Conservation (phyloP, 1,284 basidiomycete genomes). For the Ustilago vetiveriae region DNA sequence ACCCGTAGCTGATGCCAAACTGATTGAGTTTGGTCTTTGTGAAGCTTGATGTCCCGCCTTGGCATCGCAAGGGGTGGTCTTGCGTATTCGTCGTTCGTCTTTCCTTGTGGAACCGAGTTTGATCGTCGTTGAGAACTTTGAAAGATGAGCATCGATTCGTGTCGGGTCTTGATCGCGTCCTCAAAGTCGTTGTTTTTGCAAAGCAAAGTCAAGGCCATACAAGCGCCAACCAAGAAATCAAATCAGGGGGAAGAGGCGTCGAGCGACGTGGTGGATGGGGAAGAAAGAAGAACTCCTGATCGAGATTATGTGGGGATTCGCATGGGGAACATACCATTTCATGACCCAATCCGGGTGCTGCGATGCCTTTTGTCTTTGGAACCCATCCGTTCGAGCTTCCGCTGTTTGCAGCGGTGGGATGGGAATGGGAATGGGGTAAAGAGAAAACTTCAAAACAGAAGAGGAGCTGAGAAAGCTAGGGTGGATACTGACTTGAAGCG, state of each 20-base stretch:
- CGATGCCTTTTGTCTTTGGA: too few relatives aligned
- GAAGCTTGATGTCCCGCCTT: constrained; percentile 22
- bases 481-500: constrained; percentile 66
- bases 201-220: constrained; percentile 1
- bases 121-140: too few relatives aligned
- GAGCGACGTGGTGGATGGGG: constrained; percentile 17
- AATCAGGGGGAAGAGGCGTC: constrained; percentile 41
- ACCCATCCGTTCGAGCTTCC: constrained; percentile 36
- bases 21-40: constrained; percentile 45
- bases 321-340: constrained; percentile 37
- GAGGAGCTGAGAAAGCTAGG: neutral
- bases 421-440: constrained; percentile 1
- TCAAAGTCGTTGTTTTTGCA: neutral
- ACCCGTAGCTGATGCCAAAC: constrained; percentile 64
- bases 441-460: constrained; percentile 30
- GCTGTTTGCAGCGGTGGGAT: constrained; percentile 42
- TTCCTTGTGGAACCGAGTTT: too few relatives aligned
- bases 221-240: constrained; percentile 25
- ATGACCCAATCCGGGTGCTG: too few relatives aligned
- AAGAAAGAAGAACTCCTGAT: constrained; percentile 13
- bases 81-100: neutral
- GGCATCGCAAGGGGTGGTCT: too few relatives aligned
- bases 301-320: too few relatives aligned
- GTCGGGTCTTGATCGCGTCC: neutral
- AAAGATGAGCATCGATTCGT: too few relatives aligned